Evolutionary conservation across 768 basidiomycete species (phyloP), one percentile per base, ranked within the genome.

Genomic region (Boletus barrowsii): DNA sequence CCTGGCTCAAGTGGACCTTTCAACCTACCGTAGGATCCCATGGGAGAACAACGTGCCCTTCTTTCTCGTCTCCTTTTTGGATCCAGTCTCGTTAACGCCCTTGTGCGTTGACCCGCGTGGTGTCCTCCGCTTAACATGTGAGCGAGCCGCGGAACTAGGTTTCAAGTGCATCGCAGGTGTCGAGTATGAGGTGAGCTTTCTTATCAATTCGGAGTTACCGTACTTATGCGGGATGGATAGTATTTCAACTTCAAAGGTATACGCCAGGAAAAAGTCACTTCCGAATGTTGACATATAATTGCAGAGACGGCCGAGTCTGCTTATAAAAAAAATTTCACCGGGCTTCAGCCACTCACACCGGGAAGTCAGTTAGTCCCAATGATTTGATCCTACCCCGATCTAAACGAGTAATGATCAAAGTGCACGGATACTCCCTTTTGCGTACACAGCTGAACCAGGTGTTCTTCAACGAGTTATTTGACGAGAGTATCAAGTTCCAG

Each of bases 381-480:
- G 22, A 4, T 40, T 46, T n/a, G 10, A 17, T 32, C 10, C 33
- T 7, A 7, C 18, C 33, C 13, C 15, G 13, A 5, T 22, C 52
- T 59, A 29, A 66, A 48, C 14, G 29, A 42, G 5, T 52, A 43
- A 46, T 44, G 47, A 37, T 39, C 14, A 7, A 55, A 98, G 94
- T 96, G 90, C 97, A 98, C 62, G 97, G 97, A 5, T 98, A 98
- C 68, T 97, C 94, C 5, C 78, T 98, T 33, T 79, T 99, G 5
- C 80, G 95, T 39, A 93, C 94, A 0, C 91, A 95, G 41, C 75
- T 96, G 32, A 96, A 98, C 71, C 84, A 83, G 53, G 83, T 79
- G 14, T 99, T 95, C 69, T 98, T 98, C 71, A 81, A 86, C 56
- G 92, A 88, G 33, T 73, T 99, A 26, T 97, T 93, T 64, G 88